These are phyloP conservation scores for Pleurotus eryngii DNA, from an alignment of 768 basidiomycete species.

Conservation along the genomic window DNA sequence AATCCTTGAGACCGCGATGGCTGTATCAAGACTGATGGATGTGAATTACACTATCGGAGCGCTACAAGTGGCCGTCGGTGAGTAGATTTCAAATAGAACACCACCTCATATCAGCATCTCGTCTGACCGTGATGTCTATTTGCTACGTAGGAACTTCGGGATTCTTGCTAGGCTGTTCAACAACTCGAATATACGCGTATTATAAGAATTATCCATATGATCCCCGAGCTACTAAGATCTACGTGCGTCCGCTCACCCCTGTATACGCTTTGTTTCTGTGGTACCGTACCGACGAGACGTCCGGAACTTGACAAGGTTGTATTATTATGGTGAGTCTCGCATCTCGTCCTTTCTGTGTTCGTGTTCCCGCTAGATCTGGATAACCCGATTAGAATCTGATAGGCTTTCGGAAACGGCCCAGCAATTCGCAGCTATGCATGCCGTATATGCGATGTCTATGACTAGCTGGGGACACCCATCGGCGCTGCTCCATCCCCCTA, in stretches of 20 bases:
- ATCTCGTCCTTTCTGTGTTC: neutral
- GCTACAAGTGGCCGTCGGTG: neutral
- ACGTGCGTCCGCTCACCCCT: neutral
- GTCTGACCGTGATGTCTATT: neutral
- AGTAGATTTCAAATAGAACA: neutral
- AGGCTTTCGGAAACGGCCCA: neutral
- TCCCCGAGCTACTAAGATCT: neutral
- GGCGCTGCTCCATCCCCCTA: neutral
- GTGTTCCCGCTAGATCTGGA: neutral
- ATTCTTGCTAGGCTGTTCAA: neutral
- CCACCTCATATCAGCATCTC: neutral
- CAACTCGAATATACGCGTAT: neutral
- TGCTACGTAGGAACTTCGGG: neutral
- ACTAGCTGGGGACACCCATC: neutral
- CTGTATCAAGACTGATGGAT: neutral
- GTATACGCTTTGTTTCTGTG: too few species aligned
- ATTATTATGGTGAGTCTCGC: neutral
- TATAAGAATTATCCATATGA: neutral
- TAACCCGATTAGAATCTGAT: neutral
- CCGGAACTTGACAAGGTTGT: neutral
- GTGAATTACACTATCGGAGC: neutral
- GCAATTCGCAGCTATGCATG: neutral
- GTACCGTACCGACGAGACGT: too few species aligned
- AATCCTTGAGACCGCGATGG: too few species aligned
- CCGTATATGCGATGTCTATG: slow-evolving; percentile 2